Percentiles rank a stretch among this genome's conserved stretches.
Evolutionary conservation across 1,139 yeast genomes (phyloP).

Genomic region (Saccharomycopsis hybrid): DNA sequence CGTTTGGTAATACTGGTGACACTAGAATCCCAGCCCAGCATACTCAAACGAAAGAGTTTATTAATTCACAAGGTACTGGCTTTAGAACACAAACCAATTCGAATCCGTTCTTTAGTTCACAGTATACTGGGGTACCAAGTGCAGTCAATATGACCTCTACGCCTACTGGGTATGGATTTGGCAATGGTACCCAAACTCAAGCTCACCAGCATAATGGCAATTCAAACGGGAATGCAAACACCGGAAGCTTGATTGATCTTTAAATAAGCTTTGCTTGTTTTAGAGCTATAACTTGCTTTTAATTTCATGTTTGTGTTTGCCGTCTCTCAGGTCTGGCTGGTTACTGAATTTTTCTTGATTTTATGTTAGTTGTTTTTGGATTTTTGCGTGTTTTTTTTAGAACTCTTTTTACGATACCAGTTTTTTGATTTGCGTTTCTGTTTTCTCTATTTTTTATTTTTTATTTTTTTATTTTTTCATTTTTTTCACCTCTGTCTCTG

Average conservation of each 20-base stretch:
- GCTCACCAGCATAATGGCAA: constrained; percentile 23
- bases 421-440: too few relatives aligned
- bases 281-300: too few relatives aligned
- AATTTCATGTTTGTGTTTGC: too few relatives aligned
- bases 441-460: too few relatives aligned
- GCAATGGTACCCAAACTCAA: constrained; percentile 45
- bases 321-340: too few relatives aligned
- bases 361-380: too few relatives aligned
- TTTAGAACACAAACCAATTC: constrained; percentile 48
- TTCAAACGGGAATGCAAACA: constrained; percentile 22
- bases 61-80: constrained; percentile 87
- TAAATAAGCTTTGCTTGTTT: constrained; percentile 2
- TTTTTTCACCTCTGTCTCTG: too few relatives aligned
- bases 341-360: too few relatives aligned
- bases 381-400: too few relatives aligned
- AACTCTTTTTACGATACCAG: too few relatives aligned
- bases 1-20: constrained; percentile 92
- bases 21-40: constrained; percentile 89
- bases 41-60: constrained; percentile 71
- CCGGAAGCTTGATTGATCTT: constrained; percentile 22
- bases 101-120: constrained; percentile 73
- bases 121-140: constrained; percentile 68
- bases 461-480: too few relatives aligned
- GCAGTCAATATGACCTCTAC: constrained; percentile 51
- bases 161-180: constrained; percentile 92